These are phyloP conservation scores for Penicilliopsis zonata DNA, from an alignment of 495 filamentous ascomycete genomes.

Conservation along the genomic window DNA sequence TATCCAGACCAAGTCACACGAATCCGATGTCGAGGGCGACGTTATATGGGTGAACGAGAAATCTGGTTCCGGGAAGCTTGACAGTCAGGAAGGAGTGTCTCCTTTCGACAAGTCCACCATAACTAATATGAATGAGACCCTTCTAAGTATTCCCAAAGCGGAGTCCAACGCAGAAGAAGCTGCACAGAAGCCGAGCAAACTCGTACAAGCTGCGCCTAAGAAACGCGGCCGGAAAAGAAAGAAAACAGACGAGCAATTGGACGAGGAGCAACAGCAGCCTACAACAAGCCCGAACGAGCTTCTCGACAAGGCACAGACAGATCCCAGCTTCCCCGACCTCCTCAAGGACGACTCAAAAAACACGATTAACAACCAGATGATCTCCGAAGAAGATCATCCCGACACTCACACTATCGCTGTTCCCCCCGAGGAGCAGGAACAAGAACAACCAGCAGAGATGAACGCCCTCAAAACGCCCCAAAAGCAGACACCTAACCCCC, in stretches of 20 bases:
- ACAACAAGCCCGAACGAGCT: background rate
- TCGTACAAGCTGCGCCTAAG: slow-evolving; percentile 12
- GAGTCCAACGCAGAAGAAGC: too few species aligned
- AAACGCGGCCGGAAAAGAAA: slow-evolving; percentile 38
- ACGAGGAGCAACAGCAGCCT: background rate
- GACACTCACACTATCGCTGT: background rate
- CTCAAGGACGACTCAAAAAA: slow-evolving; percentile 1
- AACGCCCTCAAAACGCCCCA: background rate
- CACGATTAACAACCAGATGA: background rate
- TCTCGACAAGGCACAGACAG: background rate
- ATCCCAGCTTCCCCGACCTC: background rate
- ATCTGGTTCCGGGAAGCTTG: too few species aligned
- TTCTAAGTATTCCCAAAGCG: too few species aligned
- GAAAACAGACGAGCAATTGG: slow-evolving; percentile 14
- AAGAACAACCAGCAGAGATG: background rate
- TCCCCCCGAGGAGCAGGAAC: background rate
- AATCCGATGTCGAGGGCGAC: slow-evolving; percentile 20
- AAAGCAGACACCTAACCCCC: background rate
- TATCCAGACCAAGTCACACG: slow-evolving; percentile 13
- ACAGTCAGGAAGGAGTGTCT: too few species aligned
- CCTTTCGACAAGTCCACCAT: too few species aligned
- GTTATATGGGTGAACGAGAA: slow-evolving; percentile 28
- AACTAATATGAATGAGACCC: too few species aligned
- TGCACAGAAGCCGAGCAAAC: slow-evolving; percentile 2
- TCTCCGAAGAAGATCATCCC: background rate